Conservation (phyloP, 805 yeast species). For the Hanseniaspora pseudoguilliermondii region DNA sequence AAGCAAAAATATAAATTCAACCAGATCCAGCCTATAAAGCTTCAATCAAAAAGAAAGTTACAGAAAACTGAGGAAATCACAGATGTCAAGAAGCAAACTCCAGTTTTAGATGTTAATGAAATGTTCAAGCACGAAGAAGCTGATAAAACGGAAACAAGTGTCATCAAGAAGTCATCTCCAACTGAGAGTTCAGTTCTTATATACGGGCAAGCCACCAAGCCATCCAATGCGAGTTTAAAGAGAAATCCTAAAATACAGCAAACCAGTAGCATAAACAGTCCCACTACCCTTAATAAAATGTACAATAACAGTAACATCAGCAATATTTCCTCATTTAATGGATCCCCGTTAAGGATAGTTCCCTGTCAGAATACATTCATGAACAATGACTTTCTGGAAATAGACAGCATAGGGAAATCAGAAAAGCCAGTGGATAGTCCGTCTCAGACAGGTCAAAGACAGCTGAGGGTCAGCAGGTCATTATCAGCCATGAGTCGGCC, state of each 20-base stretch:
- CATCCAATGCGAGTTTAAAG: background rate
- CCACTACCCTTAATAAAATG: background rate
- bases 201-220: background rate
- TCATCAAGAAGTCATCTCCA: background rate
- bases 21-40: background rate
- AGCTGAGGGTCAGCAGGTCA: background rate
- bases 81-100: too few relatives aligned
- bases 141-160: background rate
- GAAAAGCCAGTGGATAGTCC: background rate
- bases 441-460: background rate
- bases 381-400: conserved; percentile 2
- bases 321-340: background rate
- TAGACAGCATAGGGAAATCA: conserved; percentile 8
- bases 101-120: background rate
- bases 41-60: background rate
- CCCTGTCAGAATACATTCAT: background rate
- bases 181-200: background rate
- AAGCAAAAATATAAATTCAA: conserved; percentile 4
- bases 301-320: background rate
- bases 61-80: background rate
- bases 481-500: background rate
- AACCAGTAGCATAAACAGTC: background rate
- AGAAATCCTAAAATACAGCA: background rate
- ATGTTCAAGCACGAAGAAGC: background rate
- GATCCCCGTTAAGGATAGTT: conserved; percentile 2